Evolutionary conservation across 345 rosid genomes (phyloP).

Genomic region (Ailanthus altissimus): DNA sequence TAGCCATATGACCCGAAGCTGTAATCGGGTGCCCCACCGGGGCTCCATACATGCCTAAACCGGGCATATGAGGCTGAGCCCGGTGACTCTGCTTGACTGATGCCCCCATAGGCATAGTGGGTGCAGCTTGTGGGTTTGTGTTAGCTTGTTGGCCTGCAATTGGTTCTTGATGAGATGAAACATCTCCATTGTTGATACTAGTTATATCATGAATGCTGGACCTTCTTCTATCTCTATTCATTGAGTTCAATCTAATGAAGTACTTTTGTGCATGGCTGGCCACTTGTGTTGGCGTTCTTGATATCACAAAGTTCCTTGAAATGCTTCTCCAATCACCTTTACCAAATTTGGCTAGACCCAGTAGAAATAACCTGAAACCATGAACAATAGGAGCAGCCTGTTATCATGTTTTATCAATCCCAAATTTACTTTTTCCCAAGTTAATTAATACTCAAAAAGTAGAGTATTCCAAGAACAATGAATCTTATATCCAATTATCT

Average conservation of each 20-base stretch:
- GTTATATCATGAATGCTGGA: slow-evolving; percentile 96
- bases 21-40: slow-evolving; percentile 74
- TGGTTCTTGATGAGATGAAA: slow-evolving; percentile 46
- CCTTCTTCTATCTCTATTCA: slow-evolving; percentile 84
- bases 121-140: slow-evolving; percentile 32
- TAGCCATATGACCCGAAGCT: slow-evolving; percentile 67
- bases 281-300: slow-evolving; percentile 94
- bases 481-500: not conserved
- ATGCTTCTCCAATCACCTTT: slow-evolving; percentile 99
- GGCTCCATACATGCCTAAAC: slow-evolving; percentile 72
- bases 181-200: slow-evolving; percentile 56
- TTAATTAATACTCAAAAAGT: no score
- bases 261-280: slow-evolving; percentile 97
- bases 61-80: slow-evolving; percentile 52
- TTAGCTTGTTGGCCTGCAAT: slow-evolving; percentile 68
- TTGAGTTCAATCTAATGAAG: slow-evolving; percentile 78
- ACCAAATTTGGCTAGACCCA: slow-evolving; percentile 89
- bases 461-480: no score
- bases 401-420: no score
- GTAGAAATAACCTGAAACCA: slow-evolving; percentile 63
- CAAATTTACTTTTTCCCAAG: no score
- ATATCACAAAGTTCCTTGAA: slow-evolving; percentile 79
- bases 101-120: slow-evolving; percentile 32
- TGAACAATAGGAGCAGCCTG: no score
- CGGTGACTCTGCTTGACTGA: slow-evolving; percentile 48